Evolutionary conservation across 1,284 basidiomycete species (phyloP).

Genomic region (Cryptococcus depauperatus): DNA sequence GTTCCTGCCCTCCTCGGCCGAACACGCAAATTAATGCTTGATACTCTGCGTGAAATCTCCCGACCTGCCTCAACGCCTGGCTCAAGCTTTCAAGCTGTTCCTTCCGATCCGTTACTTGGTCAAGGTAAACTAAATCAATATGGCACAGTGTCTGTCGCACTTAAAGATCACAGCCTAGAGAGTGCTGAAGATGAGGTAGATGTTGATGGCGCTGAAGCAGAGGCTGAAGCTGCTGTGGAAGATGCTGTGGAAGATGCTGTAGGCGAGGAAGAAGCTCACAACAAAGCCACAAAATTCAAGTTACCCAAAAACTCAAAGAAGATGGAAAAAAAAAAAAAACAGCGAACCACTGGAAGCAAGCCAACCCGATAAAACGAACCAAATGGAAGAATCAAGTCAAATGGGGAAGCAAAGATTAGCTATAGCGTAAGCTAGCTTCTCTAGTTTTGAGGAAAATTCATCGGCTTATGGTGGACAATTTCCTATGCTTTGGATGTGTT

Average conservation of each 20-base stretch:
- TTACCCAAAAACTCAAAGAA: slow-evolving; percentile 1
- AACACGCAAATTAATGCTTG: slow-evolving; percentile 45
- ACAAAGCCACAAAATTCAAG: neutral
- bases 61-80: slow-evolving; percentile 4
- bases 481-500: slow-evolving; percentile 6
- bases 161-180: slow-evolving; percentile 17
- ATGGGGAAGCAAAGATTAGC: slow-evolving; percentile 11
- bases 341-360: too few relatives aligned
- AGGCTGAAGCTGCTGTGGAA: slow-evolving; percentile 11
- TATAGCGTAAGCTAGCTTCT: slow-evolving; percentile 23
- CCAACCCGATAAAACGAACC: too few relatives aligned
- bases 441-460: slow-evolving; percentile 7
- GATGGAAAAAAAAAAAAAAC: too few relatives aligned
- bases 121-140: neutral
- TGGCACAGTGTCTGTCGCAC: slow-evolving; percentile 1
- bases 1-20: slow-evolving; percentile 45
- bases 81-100: slow-evolving; percentile 5
- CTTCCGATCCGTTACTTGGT: slow-evolving; percentile 18
- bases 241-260: slow-evolving; percentile 11
- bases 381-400: too few relatives aligned
- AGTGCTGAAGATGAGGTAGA: too few relatives aligned
- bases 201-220: slow-evolving; percentile 1
- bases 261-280: slow-evolving; percentile 11
- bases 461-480: slow-evolving; percentile 14
- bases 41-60: slow-evolving; percentile 37